Base-by-base conservation (phyloP, 805 yeast species). In the Pichia californica region DNA sequence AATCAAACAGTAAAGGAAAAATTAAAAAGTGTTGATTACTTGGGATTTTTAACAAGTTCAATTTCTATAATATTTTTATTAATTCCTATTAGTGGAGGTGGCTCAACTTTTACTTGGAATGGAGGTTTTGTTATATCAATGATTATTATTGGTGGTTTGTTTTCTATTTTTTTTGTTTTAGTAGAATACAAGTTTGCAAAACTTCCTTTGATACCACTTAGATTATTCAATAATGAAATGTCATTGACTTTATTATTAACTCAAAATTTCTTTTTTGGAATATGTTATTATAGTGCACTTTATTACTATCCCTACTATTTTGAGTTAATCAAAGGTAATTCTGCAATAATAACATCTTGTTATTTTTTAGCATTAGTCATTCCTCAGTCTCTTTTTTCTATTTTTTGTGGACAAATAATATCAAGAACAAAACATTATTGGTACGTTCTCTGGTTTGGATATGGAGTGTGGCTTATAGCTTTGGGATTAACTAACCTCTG, bases 31-130 rank as follows among this genome's bases (percentile, higher is more conserved):
- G 70, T 77, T 34, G 87, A 80, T 57, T 74, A 70, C 49, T 50
- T 61, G 7, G 87, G 87, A 0, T 67, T 76, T 34, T 49, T 73
- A 25, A 59, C 74, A 13, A 61, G 76, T 29, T 63, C 79, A 5
- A 66, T 75, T 2, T 71, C 74, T 0, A 64, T 70, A 23, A 72
- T 77, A 0, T 56, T 79, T 4, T 52, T 79, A 14, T 63, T 78
- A 38, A 66, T 79, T n/a, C 81, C 82, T 3, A 56, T 78, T 18
- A 70, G 72, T 49, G 80, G 81, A 15, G 88, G 87, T 29, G 87
- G 87, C 3, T 63, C 73, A 8, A 63, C 72, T 10, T 79, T 69
- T 54, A 57, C 64, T 0, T 83, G 88, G 88, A 52, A 69, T 51
- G 72, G 71, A 13, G 58, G 70, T 3, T 45, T 62, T 18, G 67